Evolutionary conservation across 164 flowering plant genomes (phyloP), one percentile per base, ranked within the genome.

Genomic region (Vitis riparia): DNA sequence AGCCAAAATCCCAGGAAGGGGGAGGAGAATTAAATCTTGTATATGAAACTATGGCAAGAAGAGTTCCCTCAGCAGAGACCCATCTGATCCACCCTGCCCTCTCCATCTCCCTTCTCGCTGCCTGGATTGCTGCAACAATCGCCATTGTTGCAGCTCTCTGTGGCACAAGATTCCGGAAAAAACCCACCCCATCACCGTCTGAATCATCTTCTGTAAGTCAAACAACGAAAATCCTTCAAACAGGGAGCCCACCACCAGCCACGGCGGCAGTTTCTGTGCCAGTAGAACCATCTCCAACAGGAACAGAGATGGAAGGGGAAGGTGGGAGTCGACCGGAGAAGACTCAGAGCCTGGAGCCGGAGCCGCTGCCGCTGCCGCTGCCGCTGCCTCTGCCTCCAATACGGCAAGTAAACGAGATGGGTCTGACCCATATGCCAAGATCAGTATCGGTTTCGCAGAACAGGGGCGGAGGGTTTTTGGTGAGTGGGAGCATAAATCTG

Each of bases 31-130:
- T 23, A 23, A 0, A 23, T 23, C 27, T 23, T 23, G 27, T 23
- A 23, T 23, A 23, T 23, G 27, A 15, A 30, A 70, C 17, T 15
- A 80, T 81, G 84, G 83, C 79, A 66, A 81, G 86, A 55, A 81
- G 74, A 53, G 14, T 76, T 19, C 80, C 87, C 13, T 13, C 55
- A 14, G 65, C 59, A 7, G 50, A 65, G 23, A 68, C 68, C 48
- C 61, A 70, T 1, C 62, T 61, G 32, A 27, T 72, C 58, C 63
- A 77, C 68, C 75, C 82, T 8, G 62, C 55, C 11, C 1, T 81
- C 3, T 66, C 86, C 1, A 53, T 73, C 4, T 51, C 78, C 15
- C 62, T 85, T 14, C 59, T 78, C 6, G 70, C 60, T 9, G 77
- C 69, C 8, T 68, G 59, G 14, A 59, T 84, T 19, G 78, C 77